Percentiles rank a stretch among this genome's conserved stretches.
phyloP scores from a whole-genome alignment of 768 basidiomycete genomes.

The Lactifluus hygrophoroides region DNA sequence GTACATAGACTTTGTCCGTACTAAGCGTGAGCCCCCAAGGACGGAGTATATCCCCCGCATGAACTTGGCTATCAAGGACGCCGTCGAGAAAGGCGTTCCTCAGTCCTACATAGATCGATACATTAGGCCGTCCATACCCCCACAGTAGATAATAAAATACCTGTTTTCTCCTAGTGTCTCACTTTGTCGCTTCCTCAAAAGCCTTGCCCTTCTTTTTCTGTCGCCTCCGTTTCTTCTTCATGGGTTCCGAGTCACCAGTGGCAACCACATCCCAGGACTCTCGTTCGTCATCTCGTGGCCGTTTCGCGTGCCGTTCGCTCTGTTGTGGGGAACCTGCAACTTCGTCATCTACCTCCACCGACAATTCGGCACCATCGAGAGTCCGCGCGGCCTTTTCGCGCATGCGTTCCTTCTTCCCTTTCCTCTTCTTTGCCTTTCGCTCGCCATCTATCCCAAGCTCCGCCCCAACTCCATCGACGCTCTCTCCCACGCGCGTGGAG shows the following conservation, averaged over 20 bases:
- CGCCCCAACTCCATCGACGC: conserved; percentile 10
- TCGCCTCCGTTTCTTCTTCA: conserved; percentile 36
- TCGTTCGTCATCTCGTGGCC: not conserved
- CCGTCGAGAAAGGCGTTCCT: not conserved
- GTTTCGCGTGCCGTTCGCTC: not conserved
- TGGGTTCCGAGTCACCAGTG: conserved; percentile 11
- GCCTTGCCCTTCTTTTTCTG: conserved; percentile 30
- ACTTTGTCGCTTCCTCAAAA: not conserved
- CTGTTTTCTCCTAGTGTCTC: not conserved
- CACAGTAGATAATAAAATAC: not conserved
- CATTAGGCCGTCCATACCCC: conserved; percentile 16
- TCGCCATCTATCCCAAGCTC: conserved; percentile 20
- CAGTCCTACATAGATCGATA: conserved; percentile 11
- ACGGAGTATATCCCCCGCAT: conserved; percentile 17
- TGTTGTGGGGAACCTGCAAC: not conserved
- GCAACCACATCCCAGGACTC: conserved; percentile 11
- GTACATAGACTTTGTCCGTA: conserved; percentile 4
- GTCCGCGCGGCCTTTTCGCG: conserved; percentile 34
- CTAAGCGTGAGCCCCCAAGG: conserved; percentile 5
- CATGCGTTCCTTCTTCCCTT: conserved; percentile 62
- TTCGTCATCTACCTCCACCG: conserved; percentile 14
- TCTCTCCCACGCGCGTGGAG: conserved; percentile 31
- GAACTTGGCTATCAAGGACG: conserved; percentile 8
- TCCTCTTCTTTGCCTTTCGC: conserved; percentile 48
- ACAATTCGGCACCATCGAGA: conserved; percentile 22